Base-by-base conservation (phyloP, 2,329 filamentous ascomycete genomes). In the Arthroderma sp. region DNA sequence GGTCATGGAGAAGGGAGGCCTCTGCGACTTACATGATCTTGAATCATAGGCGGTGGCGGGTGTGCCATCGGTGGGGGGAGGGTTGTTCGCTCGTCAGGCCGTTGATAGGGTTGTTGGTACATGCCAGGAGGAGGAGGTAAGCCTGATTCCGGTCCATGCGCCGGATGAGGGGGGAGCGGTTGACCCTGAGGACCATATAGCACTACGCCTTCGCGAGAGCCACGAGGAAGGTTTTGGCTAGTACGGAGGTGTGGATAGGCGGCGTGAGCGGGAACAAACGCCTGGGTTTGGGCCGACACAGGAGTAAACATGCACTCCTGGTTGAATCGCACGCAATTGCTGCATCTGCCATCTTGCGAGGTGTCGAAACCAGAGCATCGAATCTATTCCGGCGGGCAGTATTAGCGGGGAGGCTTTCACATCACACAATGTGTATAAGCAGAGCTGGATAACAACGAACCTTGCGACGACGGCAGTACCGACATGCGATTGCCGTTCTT, bases 231-330 rank as follows among this genome's bases (percentile, higher is more conserved):
- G 32, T 48, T 54, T 47, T 58, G 58, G 30, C 49, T 45, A 50
- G 69, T 69, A 45, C 71, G 67, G 56, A 75, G 58, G 54, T 72
- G 66, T 10, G 73, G 72, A 50, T 74, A 83, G 47, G 80, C 77
- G 5, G 80, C 78, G 58, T 83, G 78, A 6, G 80, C 80, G 5
- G 81, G 81, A 31, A 85, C 81, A 56, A 85, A 85, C 7, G 81
- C 81, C 60, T 83, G 80, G 4, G 50, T 45, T 63, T 84, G 80
- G 7, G 80, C 81, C 3, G 79, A 83, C 27, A 85, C 81, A 2
- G 81, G 81, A 1, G 80, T 84, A 62, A 85, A 85, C 62, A 85
- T 77, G 64, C 81, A 85, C 58, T 83, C 80, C 62, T 85, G 81
- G 52, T 81, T 80, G 65, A 85, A 85, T 40, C 81, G 72, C 51